phyloP scores from a whole-genome alignment of 768 basidiomycete genomes.

The Pulveroboletus sp. region DNA sequence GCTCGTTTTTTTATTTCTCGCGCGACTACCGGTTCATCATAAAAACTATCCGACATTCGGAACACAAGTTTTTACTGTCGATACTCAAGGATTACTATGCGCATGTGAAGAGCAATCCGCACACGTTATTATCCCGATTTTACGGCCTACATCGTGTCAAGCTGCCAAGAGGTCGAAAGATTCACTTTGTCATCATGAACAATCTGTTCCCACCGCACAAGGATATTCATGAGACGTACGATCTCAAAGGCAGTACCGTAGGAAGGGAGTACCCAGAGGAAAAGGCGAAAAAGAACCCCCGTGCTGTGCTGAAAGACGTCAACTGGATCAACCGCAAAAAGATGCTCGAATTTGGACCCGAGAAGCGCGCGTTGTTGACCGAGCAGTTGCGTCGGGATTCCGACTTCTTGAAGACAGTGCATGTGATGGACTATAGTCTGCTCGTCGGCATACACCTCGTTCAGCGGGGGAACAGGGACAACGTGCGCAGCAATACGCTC shows the following conservation, averaged over 20 bases:
- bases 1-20: constrained; percentile 99
- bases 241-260: constrained; percentile 92
- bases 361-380: constrained; percentile 84
- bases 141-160: constrained; percentile 98
- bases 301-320: constrained; percentile 90
- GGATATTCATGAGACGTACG: constrained; percentile 96
- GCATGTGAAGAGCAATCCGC: constrained; percentile 86
- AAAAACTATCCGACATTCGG: constrained; percentile 93
- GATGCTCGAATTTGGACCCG: constrained; percentile 86
- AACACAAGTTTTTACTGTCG: constrained; percentile 87
- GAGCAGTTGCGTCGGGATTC: constrained; percentile 89
- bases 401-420: constrained; percentile 73
- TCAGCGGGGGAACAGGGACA: constrained; percentile 86
- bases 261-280: constrained; percentile 87
- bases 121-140: constrained; percentile 89
- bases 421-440: constrained; percentile 96
- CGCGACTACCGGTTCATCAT: constrained; percentile 99
- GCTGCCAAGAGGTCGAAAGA: constrained; percentile 87
- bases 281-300: constrained; percentile 67
- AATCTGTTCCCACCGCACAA: constrained; percentile 97
- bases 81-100: constrained; percentile 81
- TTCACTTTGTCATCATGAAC: constrained; percentile 99
- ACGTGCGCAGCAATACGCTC: constrained; percentile 83
- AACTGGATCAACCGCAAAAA: constrained; percentile 89
- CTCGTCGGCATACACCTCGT: constrained; percentile 93